Conservation (phyloP, 2,329 filamentous ascomycete genomes). For the Colletotrichum liaoningense region DNA sequence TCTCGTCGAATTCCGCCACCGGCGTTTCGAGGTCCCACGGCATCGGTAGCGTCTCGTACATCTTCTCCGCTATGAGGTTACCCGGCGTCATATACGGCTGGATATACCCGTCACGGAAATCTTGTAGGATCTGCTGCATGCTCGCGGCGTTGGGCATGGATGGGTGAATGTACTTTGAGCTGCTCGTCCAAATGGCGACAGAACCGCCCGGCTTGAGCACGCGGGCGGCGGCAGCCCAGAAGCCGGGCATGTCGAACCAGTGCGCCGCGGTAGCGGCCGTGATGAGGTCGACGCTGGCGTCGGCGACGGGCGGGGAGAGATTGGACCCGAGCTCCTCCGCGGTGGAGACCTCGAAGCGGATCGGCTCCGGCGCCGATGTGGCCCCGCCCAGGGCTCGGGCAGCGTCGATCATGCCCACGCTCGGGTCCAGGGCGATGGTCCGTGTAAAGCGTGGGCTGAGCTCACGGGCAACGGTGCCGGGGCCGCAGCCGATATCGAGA, state of each 20-base stretch:
- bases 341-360: constrained; percentile 54
- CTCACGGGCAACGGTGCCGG: constrained; percentile 59
- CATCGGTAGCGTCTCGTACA: constrained; percentile 56
- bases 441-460: constrained; percentile 58
- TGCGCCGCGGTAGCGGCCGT: constrained; percentile 63
- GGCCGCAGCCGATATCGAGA: constrained; percentile 68
- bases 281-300: constrained; percentile 59
- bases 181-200: constrained; percentile 62
- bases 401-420: constrained; percentile 62
- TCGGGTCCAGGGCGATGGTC: constrained; percentile 63
- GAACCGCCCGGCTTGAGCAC: constrained; percentile 64
- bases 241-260: constrained; percentile 66
- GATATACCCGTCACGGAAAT: constrained; percentile 50
- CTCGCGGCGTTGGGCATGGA: constrained; percentile 51
- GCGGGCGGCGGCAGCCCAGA: constrained; percentile 59
- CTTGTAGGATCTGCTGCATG: constrained; percentile 54
- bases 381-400: constrained; percentile 51
- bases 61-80: constrained; percentile 51
- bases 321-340: constrained; percentile 56
- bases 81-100: constrained; percentile 52
- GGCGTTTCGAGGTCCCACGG: constrained; percentile 58
- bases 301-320: constrained; percentile 42
- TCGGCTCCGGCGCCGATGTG: constrained; percentile 42
- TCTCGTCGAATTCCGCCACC: constrained; percentile 51
- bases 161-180: constrained; percentile 42